Conservation (phyloP, 78 protist genomes). For the Dictyostelium discoideum region DNA sequence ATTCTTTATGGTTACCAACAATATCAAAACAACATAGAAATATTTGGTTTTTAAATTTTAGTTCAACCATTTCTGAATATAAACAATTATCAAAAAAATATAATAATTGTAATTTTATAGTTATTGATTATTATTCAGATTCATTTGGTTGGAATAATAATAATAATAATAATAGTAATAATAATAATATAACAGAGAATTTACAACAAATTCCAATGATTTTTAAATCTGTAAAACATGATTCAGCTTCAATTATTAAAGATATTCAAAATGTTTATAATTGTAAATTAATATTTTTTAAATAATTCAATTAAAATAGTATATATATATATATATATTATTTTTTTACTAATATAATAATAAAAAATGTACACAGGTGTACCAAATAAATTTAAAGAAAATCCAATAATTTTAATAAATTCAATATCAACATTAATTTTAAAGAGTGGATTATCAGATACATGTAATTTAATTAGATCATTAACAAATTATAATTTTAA, state of each 20-base stretch:
- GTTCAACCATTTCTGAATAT: conserved; percentile 17
- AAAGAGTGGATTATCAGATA: conserved; percentile 78
- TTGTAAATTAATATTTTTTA: background rate
- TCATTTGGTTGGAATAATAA: conserved; percentile 65
- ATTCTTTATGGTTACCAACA: conserved; percentile 34
- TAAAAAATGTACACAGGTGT: background rate
- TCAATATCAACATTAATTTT: conserved; percentile 43
- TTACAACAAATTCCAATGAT: conserved; percentile 32
- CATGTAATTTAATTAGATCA: conserved; percentile 68
- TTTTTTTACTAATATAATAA: too few species aligned
- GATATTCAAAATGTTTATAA: conserved; percentile 12
- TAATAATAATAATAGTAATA: background rate
- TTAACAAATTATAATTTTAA: conserved; percentile 49
- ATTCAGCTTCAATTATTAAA: conserved; percentile 22
- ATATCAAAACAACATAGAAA: conserved; percentile 7
- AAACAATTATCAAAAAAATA: conserved; percentile 53
- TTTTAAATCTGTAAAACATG: conserved; percentile 31
- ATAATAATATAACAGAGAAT: background rate
- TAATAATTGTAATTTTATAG: conserved; percentile 63
- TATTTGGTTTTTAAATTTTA: conserved; percentile 70
- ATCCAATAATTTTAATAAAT: conserved; percentile 48
- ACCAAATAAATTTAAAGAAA: conserved; percentile 35
- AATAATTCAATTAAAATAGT: background rate
- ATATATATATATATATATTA: too few species aligned
- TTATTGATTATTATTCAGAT: conserved; percentile 74